A percentile compares a stretch with the other conserved stretches of the same genome.
Conservation (phyloP, 1,139 yeast genomes). For the Ogataea hybrid region DNA sequence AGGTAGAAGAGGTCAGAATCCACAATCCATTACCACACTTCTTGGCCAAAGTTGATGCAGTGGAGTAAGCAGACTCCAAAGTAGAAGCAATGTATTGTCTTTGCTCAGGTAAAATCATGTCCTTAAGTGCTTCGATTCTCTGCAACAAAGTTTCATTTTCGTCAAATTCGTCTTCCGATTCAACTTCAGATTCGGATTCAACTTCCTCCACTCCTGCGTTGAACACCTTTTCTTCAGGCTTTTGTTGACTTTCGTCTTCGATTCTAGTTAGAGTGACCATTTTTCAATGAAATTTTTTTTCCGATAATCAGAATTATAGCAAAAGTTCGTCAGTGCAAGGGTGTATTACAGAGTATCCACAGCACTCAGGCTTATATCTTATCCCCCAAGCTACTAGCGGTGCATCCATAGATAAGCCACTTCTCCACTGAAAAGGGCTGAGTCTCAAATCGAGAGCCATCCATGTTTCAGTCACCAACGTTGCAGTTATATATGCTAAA, state of each 20-base stretch:
- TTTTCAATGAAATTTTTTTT: conserved; percentile 13
- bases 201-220: conserved; percentile 22
- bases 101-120: conserved; percentile 86
- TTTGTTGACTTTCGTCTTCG: conserved; percentile 21
- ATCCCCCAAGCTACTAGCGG: no score
- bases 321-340: conserved; percentile 2
- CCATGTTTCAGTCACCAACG: no score
- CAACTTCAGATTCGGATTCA: conserved; percentile 30
- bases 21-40: conserved; percentile 78
- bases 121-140: conserved; percentile 87
- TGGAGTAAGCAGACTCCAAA: conserved; percentile 36
- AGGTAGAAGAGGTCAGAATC: conserved; percentile 79
- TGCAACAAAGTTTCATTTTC: conserved; percentile 83
- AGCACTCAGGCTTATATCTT: background rate
- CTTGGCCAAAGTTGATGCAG: conserved; percentile 49
- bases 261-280: conserved; percentile 27
- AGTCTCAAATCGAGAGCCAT: no score
- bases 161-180: conserved; percentile 68
- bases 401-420: no score
- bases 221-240: conserved; percentile 18
- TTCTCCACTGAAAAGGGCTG: background rate
- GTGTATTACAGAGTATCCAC: background rate
- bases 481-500: no score
- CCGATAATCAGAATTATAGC: background rate
- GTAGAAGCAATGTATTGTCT: conserved; percentile 43